Evolutionary conservation across 2,329 filamentous ascomycete genomes (phyloP).

Genomic region (Diplodia seriata): DNA sequence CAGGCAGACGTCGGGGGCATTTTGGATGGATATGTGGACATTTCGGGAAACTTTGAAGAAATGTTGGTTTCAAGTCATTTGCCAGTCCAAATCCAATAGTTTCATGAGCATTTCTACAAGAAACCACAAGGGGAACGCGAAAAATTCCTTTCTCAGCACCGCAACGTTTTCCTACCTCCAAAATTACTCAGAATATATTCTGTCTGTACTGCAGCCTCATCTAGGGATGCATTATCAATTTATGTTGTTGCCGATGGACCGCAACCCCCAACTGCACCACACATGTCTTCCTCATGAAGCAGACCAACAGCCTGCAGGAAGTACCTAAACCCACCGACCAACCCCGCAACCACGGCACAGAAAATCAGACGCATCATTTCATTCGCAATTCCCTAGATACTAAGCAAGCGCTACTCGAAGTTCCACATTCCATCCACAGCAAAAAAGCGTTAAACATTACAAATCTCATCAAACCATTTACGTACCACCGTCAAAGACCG

Average conservation of each 20-base stretch:
- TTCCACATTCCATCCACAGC: neutral
- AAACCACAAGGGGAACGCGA: neutral
- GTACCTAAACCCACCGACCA: too few relatives aligned
- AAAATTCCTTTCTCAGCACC: neutral
- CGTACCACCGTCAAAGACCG: neutral
- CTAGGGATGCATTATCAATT: neutral
- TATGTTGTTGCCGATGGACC: neutral
- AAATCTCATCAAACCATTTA: neutral
- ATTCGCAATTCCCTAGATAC: neutral
- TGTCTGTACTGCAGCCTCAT: rapidly evolving
- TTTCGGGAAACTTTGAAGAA: neutral
- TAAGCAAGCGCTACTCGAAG: neutral
- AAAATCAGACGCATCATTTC: neutral
- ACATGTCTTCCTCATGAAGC: too few relatives aligned
- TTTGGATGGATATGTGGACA: too few relatives aligned
- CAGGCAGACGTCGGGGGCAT: too few relatives aligned
- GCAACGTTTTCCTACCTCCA: neutral
- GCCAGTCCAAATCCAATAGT: rapidly evolving
- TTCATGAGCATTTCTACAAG: neutral
- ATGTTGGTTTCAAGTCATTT: neutral
- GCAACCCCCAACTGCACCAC: neutral
- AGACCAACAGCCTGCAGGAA: too few relatives aligned
- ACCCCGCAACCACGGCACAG: too few relatives aligned
- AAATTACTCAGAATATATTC: neutral
- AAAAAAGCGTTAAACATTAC: neutral